These are phyloP conservation scores for Salix caprea DNA, from an alignment of 345 rosid genomes.

Conservation along the genomic window DNA sequence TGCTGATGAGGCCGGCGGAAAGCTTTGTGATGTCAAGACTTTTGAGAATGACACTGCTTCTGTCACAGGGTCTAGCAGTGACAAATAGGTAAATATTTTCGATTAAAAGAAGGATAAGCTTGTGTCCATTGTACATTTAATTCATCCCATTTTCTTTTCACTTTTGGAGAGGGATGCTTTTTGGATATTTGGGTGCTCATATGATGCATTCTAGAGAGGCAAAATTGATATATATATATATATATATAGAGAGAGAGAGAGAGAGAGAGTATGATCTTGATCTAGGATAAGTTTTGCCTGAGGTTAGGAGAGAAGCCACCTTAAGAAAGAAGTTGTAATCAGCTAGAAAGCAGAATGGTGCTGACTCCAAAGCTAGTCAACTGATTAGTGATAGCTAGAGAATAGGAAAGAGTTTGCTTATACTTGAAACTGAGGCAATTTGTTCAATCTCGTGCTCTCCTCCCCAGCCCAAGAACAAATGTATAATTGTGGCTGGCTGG, in stretches of 20 bases:
- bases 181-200: background rate
- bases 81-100: background rate
- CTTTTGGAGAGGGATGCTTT: background rate
- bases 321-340: background rate
- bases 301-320: background rate
- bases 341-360: background rate
- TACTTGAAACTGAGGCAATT: background rate
- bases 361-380: background rate
- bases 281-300: background rate
- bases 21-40: constrained; percentile 71
- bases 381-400: background rate
- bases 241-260: too few species aligned
- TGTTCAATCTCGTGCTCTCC: background rate
- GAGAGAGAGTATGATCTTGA: background rate
- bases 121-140: background rate
- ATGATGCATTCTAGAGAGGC: background rate
- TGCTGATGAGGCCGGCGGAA: constrained; percentile 87
- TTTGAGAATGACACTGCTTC: constrained; percentile 44
- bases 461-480: background rate
- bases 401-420: background rate
- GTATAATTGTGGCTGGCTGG: background rate
- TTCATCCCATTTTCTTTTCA: background rate
- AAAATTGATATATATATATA: background rate
- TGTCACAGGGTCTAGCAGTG: constrained; percentile 4
- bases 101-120: background rate